Evolutionary conservation across 305 asterid genomes (phyloP).

Genomic region (Rubia balearica): DNA sequence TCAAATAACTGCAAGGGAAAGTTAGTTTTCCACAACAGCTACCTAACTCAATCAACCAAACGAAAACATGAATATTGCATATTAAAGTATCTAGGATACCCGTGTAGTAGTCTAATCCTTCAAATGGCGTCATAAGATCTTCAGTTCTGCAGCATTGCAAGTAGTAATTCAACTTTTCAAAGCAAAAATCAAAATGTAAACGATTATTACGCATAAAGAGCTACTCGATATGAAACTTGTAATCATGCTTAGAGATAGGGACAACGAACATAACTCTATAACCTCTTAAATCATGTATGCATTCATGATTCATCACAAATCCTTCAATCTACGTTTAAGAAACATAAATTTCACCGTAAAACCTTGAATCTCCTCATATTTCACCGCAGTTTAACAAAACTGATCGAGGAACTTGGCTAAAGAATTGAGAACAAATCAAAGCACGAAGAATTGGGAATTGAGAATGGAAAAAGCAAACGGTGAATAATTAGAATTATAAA

Average conservation of each 20-base stretch:
- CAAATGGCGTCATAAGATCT: conserved; percentile 81
- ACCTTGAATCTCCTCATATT: no score
- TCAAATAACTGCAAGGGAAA: no score
- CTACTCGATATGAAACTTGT: not conserved
- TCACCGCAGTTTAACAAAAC: no score
- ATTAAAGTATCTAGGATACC: conserved; percentile 33
- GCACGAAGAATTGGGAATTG: no score
- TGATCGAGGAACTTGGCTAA: no score
- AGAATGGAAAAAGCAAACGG: no score
- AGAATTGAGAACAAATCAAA: no score
- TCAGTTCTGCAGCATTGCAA: conserved; percentile 60
- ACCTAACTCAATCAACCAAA: not conserved
- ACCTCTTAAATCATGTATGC: not conserved
- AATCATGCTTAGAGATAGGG: not conserved
- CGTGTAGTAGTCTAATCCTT: conserved; percentile 79
- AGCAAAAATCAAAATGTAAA: not conserved
- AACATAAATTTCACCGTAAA: not conserved
- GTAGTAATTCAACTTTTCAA: not conserved
- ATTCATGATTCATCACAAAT: not conserved
- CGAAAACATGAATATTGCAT: not conserved
- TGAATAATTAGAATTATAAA: no score
- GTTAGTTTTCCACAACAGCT: not conserved
- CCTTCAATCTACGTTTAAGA: not conserved
- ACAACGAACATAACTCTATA: not conserved
- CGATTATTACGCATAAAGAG: not conserved